Conservation (phyloP, 176 grass and related monocot genomes). For the Elymus sibiricus region DNA sequence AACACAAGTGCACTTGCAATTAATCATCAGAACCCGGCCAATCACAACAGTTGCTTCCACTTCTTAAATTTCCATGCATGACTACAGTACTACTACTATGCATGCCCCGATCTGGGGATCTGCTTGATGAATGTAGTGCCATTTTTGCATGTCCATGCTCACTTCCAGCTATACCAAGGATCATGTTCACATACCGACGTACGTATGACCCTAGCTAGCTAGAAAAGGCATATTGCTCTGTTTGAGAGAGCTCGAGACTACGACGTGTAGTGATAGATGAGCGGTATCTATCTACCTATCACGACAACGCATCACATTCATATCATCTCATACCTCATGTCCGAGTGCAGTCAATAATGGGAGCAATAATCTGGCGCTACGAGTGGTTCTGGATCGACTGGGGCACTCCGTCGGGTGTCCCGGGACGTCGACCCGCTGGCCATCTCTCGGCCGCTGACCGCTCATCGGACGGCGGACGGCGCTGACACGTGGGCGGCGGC, state of each 20-base stretch:
- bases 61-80: background rate
- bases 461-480: background rate
- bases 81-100: background rate
- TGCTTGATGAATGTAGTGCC: background rate
- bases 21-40: constrained; percentile 12
- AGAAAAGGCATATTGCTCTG: background rate
- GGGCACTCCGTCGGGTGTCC: background rate
- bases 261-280: background rate
- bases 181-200: background rate
- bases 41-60: background rate
- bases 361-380: constrained; percentile 3
- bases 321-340: constrained; percentile 5
- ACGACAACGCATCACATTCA: background rate
- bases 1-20: background rate
- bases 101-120: background rate
- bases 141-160: background rate
- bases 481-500: background rate
- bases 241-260: background rate
- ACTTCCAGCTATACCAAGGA: background rate
- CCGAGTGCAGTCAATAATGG: constrained; percentile 33
- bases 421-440: background rate
- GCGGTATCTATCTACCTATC: background rate
- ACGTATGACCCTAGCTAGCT: background rate
- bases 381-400: background rate
- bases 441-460: background rate